These are phyloP conservation scores for Diplocarpon rosae DNA, from an alignment of 2,329 filamentous ascomycete species.

Conservation along the genomic window DNA sequence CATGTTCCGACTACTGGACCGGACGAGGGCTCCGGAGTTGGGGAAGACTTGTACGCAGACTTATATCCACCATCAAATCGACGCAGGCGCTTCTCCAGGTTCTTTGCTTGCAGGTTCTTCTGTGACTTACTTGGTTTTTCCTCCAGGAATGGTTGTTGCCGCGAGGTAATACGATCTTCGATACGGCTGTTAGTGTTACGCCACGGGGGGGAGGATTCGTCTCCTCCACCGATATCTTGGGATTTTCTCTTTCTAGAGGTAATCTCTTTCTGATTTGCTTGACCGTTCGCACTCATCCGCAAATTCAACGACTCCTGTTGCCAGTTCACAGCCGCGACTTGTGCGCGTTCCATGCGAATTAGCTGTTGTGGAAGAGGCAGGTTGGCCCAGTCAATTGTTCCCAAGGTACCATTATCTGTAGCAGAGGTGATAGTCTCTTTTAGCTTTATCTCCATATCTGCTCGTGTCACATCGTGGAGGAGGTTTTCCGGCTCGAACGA, in stretches of 20 bases:
- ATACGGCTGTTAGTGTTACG: slow-evolving; percentile 56
- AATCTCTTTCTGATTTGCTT: slow-evolving; percentile 7
- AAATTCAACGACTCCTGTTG: slow-evolving; percentile 22
- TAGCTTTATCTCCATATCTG: slow-evolving; percentile 74
- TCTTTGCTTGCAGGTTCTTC: slow-evolving; percentile 37
- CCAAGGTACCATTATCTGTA: slow-evolving; percentile 61
- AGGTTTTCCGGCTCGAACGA: slow-evolving; percentile 71
- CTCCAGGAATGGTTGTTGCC: slow-evolving; percentile 35
- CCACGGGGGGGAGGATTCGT: slow-evolving; percentile 54
- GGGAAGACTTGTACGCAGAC: slow-evolving; percentile 39
- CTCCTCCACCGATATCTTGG: slow-evolving; percentile 44
- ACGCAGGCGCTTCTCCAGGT: slow-evolving; percentile 74
- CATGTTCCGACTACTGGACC: slow-evolving; percentile 80
- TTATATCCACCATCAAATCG: slow-evolving; percentile 67
- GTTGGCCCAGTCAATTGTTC: slow-evolving; percentile 69
- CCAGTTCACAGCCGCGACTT: slow-evolving; percentile 26
- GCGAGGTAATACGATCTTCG: slow-evolving; percentile 63
- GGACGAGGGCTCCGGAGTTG: slow-evolving; percentile 44
- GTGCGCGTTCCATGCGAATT: slow-evolving; percentile 55
- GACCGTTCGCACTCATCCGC: slow-evolving; percentile 16
- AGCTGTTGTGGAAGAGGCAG: slow-evolving; percentile 79
- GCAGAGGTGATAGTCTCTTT: slow-evolving; percentile 77
- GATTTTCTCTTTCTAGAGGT: slow-evolving; percentile 74
- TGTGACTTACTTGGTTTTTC: slow-evolving; percentile 76
- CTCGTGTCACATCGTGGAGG: slow-evolving; percentile 46